Percentiles rank a stretch among this genome's conserved stretches.
Evolutionary conservation across 495 filamentous ascomycete species (phyloP).

Genomic region (Chaetomium fimeti): DNA sequence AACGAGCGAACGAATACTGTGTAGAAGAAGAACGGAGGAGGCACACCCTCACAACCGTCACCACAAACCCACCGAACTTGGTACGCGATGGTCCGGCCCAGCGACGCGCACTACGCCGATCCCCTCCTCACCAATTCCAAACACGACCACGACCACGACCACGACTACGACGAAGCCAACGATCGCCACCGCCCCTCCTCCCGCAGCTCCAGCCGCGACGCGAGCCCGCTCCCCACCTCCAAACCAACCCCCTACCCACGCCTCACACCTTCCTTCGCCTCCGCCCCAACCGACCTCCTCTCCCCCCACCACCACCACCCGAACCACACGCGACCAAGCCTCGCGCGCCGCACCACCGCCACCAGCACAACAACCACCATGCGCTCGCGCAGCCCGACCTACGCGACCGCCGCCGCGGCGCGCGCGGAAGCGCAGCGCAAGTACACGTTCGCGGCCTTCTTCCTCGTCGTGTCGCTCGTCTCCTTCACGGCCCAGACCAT

Average conservation of each 20-base stretch:
- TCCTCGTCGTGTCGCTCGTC: slow-evolving; percentile 74
- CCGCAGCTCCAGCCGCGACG: background rate
- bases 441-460: slow-evolving; percentile 81
- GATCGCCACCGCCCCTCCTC: slow-evolving; percentile 11
- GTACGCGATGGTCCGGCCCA: slow-evolving; percentile 8
- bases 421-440: slow-evolving; percentile 63
- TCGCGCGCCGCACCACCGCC: background rate
- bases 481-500: slow-evolving; percentile 89
- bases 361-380: slow-evolving; percentile 10
- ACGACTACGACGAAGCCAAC: slow-evolving; percentile 3
- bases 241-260: slow-evolving; percentile 1
- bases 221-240: slow-evolving; percentile 7
- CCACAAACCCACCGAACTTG: background rate
- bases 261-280: slow-evolving; percentile 1
- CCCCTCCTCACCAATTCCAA: slow-evolving; percentile 19
- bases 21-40: too few species aligned
- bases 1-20: too few species aligned
- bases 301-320: slow-evolving; percentile 7
- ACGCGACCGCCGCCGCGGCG: slow-evolving; percentile 53
- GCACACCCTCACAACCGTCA: too few species aligned
- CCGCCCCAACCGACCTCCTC: background rate
- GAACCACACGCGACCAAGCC: too few species aligned
- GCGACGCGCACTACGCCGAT: slow-evolving; percentile 14
- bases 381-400: slow-evolving; percentile 26
- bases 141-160: too few species aligned